Conservation (phyloP, 805 yeast genomes). For the Saturnispora halmiae region DNA sequence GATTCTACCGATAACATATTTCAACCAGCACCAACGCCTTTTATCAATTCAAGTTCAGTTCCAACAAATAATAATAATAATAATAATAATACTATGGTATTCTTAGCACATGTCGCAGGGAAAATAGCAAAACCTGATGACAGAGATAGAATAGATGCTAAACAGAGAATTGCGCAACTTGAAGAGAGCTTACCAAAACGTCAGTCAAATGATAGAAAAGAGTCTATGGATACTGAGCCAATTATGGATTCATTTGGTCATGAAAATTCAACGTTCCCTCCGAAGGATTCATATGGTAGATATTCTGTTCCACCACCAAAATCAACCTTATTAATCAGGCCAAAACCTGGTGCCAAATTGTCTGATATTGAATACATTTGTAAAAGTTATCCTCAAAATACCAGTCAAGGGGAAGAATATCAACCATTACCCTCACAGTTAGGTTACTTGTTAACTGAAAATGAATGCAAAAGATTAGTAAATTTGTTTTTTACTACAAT, state of each 20-base stretch:
- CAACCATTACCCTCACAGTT: neutral
- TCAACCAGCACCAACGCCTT: neutral
- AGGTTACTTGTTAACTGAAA: constrained; percentile 43
- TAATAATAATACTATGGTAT: too few relatives aligned
- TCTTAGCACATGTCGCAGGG: constrained; percentile 72
- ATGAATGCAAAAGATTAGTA: constrained; percentile 50
- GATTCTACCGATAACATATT: too few relatives aligned
- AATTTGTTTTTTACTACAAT: constrained; percentile 60
- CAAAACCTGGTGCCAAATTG: constrained; percentile 38
- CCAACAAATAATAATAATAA: too few relatives aligned
- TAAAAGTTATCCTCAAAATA: constrained; percentile 12
- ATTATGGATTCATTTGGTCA: constrained; percentile 24
- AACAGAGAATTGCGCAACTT: constrained; percentile 38
- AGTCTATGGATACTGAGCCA: constrained; percentile 13
- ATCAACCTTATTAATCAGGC: constrained; percentile 35
- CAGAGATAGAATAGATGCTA: constrained; percentile 50
- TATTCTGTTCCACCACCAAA: constrained; percentile 37
- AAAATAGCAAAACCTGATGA: constrained; percentile 62
- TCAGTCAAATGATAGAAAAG: constrained; percentile 1
- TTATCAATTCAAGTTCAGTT: neutral
- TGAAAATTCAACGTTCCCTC: constrained; percentile 21
- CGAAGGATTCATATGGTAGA: constrained; percentile 20
- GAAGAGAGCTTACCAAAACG: constrained; percentile 25
- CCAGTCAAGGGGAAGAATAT: neutral
- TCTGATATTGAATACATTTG: constrained; percentile 62